Conservation (phyloP, 306 rosid genomes). For the Betula pendula region DNA sequence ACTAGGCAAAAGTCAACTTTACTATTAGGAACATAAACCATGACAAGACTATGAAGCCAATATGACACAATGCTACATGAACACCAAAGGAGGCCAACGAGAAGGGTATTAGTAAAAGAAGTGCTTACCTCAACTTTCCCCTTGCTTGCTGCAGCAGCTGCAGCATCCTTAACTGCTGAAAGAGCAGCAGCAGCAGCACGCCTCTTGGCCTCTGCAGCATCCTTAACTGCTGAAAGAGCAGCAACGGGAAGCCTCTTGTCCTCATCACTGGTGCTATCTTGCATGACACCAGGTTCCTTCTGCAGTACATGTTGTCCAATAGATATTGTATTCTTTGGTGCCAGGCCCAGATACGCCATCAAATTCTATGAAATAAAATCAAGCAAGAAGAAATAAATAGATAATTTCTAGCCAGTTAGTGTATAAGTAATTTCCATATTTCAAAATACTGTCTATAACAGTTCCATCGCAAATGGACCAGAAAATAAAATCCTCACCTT, state of each 20-base stretch:
- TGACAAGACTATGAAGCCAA: neutral
- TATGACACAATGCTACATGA: neutral
- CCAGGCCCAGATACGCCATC: conserved; percentile 76
- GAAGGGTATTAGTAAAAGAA: neutral
- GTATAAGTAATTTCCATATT: conserved; percentile 3
- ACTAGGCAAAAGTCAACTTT: neutral
- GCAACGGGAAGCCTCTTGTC: conserved; percentile 65
- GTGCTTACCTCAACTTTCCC: conserved; percentile 78
- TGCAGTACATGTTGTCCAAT: conserved; percentile 33
- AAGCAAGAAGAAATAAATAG: conserved; percentile 23
- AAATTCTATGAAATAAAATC: conserved; percentile 54
- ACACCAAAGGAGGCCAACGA: neutral
- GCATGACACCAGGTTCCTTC: conserved; percentile 34
- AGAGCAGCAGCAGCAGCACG: conserved; percentile 32
- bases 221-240: conserved; percentile 51
- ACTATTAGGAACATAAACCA: neutral
- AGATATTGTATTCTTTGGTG: conserved; percentile 55
- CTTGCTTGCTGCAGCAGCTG: conserved; percentile 49
- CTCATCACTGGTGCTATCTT: conserved; percentile 55
- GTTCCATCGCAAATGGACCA: neutral
- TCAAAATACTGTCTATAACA: neutral
- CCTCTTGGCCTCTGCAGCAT: conserved; percentile 55
- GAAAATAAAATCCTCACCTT: conserved; percentile 52
- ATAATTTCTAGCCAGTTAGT: conserved; percentile 18
- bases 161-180: conserved; percentile 50